phyloP scores from a whole-genome alignment of 495 filamentous ascomycete genomes.

The Collariella sp. region DNA sequence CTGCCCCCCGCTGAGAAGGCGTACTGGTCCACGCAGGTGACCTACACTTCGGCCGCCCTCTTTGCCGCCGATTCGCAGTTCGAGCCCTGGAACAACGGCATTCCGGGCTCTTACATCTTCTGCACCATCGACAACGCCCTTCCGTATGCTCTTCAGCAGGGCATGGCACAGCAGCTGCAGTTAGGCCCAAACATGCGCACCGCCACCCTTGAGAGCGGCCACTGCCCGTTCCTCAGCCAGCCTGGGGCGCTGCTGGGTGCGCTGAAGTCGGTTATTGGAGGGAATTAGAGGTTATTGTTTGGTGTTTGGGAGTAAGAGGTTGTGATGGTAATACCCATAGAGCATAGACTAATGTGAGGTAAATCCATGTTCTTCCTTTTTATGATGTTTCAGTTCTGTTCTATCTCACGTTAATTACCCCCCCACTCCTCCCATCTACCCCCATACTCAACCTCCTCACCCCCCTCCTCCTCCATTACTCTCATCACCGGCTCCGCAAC shows the following conservation, averaged over 20 bases:
- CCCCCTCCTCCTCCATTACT: no score
- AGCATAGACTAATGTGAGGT: no score
- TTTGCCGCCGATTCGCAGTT: background rate
- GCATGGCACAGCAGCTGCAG: constrained; percentile 4
- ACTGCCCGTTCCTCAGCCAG: constrained; percentile 3
- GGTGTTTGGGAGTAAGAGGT: background rate
- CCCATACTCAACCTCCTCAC: no score
- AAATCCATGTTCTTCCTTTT: no score
- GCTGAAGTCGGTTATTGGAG: background rate
- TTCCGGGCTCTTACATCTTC: constrained; percentile 4
- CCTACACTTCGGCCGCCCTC: constrained; percentile 3
- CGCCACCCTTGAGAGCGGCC: background rate
- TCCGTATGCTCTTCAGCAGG: background rate
- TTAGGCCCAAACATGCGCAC: background rate
- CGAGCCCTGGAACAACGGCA: constrained; percentile 5
- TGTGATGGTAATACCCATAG: background rate
- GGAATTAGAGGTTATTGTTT: background rate
- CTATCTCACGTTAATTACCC: no score
- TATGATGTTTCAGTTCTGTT: no score
- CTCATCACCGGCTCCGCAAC: no score
- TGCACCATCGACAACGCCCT: constrained; percentile 4
- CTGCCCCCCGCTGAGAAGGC: background rate
- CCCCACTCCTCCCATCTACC: no score
- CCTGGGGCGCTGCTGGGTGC: background rate
- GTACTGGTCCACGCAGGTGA: background rate